These are phyloP conservation scores for Leishmania braziliensis DNA, from an alignment of 208 protist genomes.

Conservation along the genomic window DNA sequence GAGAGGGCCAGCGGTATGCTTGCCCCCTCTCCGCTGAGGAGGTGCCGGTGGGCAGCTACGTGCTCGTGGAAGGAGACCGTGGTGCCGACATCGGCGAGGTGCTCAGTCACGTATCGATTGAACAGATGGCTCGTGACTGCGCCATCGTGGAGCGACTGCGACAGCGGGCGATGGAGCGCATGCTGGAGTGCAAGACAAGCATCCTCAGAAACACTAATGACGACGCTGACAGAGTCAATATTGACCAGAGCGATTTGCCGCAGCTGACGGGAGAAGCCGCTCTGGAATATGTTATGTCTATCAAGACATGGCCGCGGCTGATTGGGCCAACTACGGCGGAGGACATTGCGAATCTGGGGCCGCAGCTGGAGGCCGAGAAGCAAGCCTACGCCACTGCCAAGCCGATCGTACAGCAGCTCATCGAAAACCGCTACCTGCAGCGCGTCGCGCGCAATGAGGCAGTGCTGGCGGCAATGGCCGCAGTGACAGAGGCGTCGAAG, in stretches of 20 bases:
- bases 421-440: slow-evolving; percentile 39
- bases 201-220: background rate
- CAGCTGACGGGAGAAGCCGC: slow-evolving; percentile 22
- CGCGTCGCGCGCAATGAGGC: slow-evolving; percentile 26
- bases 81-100: slow-evolving; percentile 66
- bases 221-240: background rate
- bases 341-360: slow-evolving; percentile 26
- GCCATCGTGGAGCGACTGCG: slow-evolving; percentile 31
- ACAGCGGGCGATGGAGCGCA: slow-evolving; percentile 20
- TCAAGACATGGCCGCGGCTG: slow-evolving; percentile 47
- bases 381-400: slow-evolving; percentile 33
- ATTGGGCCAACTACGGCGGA: slow-evolving; percentile 35
- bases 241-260: slow-evolving; percentile 15
- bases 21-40: slow-evolving; percentile 20
- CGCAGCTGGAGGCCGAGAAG: slow-evolving; percentile 31
- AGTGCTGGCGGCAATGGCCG: slow-evolving; percentile 2
- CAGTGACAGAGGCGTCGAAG: background rate
- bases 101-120: slow-evolving; percentile 32
- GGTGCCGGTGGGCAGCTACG: slow-evolving; percentile 40
- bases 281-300: slow-evolving; percentile 24
- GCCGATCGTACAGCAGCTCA: slow-evolving; percentile 44
- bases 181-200: slow-evolving; percentile 12
- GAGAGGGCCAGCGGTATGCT: slow-evolving; percentile 53
- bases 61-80: slow-evolving; percentile 74
- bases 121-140: slow-evolving; percentile 48